Evolutionary conservation across 805 yeast species (phyloP).

Genomic region (Candida cerambycidarum): DNA sequence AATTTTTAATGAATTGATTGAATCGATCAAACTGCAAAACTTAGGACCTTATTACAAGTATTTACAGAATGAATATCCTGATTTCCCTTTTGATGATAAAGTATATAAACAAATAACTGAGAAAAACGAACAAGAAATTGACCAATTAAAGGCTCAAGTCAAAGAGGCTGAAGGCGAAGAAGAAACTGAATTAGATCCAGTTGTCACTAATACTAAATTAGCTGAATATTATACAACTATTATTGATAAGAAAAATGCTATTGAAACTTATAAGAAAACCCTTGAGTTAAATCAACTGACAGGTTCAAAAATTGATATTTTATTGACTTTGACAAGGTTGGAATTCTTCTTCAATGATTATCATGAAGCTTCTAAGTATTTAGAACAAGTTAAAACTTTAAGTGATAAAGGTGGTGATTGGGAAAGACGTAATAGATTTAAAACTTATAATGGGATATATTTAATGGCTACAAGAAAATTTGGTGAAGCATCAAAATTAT

Average conservation of each 20-base stretch:
- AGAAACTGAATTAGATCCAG: constrained; percentile 84
- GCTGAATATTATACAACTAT: constrained; percentile 87
- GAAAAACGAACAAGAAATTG: constrained; percentile 57
- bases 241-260: constrained; percentile 76
- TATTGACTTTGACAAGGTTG: constrained; percentile 76
- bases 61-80: constrained; percentile 40
- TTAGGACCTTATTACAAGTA: constrained; percentile 84
- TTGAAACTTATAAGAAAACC: constrained; percentile 66
- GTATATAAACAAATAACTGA: constrained; percentile 51
- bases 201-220: constrained; percentile 71
- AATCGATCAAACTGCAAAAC: constrained; percentile 55
- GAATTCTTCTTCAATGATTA: constrained; percentile 90
- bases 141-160: constrained; percentile 52
- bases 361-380: constrained; percentile 61
- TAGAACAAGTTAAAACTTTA: constrained; percentile 68
- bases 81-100: constrained; percentile 58
- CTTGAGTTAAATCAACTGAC: constrained; percentile 78
- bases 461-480: constrained; percentile 83
- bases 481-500: constrained; percentile 75
- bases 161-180: constrained; percentile 60
- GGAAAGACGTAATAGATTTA: constrained; percentile 95
- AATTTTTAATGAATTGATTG: constrained; percentile 44
- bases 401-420: constrained; percentile 98
- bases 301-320: constrained; percentile 86
- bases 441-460: constrained; percentile 87